These are phyloP conservation scores for Eimeria tenella DNA, from an alignment of 169 alveolate genomes.

Conservation along the genomic window DNA sequence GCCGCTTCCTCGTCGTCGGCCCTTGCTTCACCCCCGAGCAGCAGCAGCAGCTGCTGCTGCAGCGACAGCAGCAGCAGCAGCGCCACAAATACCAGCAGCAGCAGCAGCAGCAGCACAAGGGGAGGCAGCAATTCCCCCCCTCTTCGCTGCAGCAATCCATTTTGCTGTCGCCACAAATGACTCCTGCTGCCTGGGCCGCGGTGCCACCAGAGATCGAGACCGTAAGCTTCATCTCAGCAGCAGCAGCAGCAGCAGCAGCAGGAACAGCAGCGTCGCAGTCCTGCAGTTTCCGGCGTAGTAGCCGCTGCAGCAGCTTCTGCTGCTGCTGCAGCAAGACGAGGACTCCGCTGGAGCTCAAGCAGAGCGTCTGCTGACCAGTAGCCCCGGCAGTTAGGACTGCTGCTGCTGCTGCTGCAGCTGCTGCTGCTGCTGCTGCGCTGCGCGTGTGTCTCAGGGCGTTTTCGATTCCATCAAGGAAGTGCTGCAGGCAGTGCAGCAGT, in stretches of 20 bases:
- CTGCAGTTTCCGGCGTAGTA: neutral
- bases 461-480: neutral
- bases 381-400: neutral
- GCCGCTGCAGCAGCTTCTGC: neutral
- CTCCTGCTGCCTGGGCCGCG: neutral
- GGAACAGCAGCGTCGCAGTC: neutral
- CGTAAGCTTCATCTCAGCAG: neutral
- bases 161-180: neutral
- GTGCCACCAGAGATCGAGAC: neutral
- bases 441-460: neutral
- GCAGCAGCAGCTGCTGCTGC: constrained; percentile 20
- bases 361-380: neutral
- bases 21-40: neutral
- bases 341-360: neutral
- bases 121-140: neutral
- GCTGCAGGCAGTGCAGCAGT: constrained; percentile 16
- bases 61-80: constrained; percentile 3
- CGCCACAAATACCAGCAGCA: too few species aligned
- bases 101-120: constrained; percentile 1
- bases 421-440: neutral
- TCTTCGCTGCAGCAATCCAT: neutral
- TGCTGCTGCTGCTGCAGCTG: neutral
- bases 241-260: constrained; percentile 8
- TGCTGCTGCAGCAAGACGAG: neutral
- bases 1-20: constrained; percentile 29